Evolutionary conservation across 495 filamentous ascomycete species (phyloP), one percentile per base, ranked within the genome.

Genomic region (Trichoderma gamsii): DNA sequence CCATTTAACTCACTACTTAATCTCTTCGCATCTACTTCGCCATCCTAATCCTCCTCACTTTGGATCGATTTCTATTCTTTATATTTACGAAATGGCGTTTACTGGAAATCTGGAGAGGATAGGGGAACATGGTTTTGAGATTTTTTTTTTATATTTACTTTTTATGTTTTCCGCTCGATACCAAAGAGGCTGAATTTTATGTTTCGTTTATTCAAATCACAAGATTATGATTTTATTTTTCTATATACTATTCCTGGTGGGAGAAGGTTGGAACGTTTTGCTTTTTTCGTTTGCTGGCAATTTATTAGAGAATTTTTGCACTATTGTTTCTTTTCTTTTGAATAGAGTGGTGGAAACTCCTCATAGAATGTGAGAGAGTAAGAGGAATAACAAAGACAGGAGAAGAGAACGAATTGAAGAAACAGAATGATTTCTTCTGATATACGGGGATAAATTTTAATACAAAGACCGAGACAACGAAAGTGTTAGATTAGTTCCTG

Each of bases 341-440:
- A 1, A 65, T 41, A 65, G 63, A 44, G 35, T 15, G 63, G 35
- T 41, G 63, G 32, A 44, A 41, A 3, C 35, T 44, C 35, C 29
- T 67, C 49, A 66, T 29, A 67, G 59, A 59, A 68, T 52, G n/a
- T 68, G 69, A 64, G 64, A 67, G 38, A 61, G 65, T 63, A 66
- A 66, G 64, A 70, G 41, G 61, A 67, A 65, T 63, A 66, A 64
- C 74, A 70, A 69, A 43, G 29, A 72, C 69, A 67, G 79, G 70
- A 76, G 73, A 76, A 73, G 76, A 72, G 75, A 82, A 77, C 80
- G 80, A 79, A 80, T 80, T 79, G 78, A 41, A 69, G 69, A 67
- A 16, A 29, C 4, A 70, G 73, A 66, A 64, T 72, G 73, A 70
- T 73, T 75, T 52, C 21, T 21, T n/a, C 21, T 52, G 0, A n/a